Evolutionary conservation across 495 filamentous ascomycete species (phyloP).

Genomic region (Lasiosphaeria miniovina): DNA sequence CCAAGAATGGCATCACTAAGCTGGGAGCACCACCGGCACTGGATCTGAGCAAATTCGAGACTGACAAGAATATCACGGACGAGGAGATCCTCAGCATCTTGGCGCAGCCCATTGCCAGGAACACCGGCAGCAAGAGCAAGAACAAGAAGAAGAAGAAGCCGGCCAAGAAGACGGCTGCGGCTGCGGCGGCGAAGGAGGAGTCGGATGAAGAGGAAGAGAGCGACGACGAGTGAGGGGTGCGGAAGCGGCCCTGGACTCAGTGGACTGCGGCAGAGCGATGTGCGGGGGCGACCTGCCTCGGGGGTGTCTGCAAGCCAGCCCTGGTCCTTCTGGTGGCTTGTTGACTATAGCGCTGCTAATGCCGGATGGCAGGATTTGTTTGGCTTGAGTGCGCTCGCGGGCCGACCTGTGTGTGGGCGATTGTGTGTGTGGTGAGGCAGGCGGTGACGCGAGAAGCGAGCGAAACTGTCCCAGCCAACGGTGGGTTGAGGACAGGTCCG

Average conservation of each 20-base stretch:
- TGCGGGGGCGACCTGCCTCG: not conserved
- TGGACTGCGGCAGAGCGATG: not conserved
- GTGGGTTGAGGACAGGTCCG: conserved; percentile 1
- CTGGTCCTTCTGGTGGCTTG: not conserved
- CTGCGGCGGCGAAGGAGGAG: conserved; percentile 29
- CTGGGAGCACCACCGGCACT: conserved; percentile 69
- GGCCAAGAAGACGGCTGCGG: conserved; percentile 60
- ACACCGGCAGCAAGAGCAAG: conserved; percentile 81
- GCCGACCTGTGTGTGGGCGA: not conserved
- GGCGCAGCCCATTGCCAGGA: conserved; percentile 75
- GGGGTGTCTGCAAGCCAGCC: not conserved
- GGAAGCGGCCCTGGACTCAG: not conserved
- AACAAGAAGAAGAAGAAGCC: conserved; percentile 80
- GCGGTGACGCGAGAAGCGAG: not conserved
- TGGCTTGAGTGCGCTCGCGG: not conserved
- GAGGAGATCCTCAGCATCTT: conserved; percentile 92
- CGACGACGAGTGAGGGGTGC: conserved; percentile 42
- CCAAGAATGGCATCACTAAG: conserved; percentile 91
- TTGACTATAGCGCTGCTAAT: conserved; percentile 1
- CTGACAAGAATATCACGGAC: conserved; percentile 96
- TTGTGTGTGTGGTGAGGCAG: not conserved
- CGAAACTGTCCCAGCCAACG: conserved; percentile 9
- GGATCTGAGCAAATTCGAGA: conserved; percentile 77
- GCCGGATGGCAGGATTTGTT: not conserved
- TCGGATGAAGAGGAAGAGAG: conserved; percentile 36